Percentiles rank a stretch among this genome's conserved stretches.
Evolutionary conservation across 140 eudicot species (phyloP).

Genomic region (Oenanthe javanica): DNA sequence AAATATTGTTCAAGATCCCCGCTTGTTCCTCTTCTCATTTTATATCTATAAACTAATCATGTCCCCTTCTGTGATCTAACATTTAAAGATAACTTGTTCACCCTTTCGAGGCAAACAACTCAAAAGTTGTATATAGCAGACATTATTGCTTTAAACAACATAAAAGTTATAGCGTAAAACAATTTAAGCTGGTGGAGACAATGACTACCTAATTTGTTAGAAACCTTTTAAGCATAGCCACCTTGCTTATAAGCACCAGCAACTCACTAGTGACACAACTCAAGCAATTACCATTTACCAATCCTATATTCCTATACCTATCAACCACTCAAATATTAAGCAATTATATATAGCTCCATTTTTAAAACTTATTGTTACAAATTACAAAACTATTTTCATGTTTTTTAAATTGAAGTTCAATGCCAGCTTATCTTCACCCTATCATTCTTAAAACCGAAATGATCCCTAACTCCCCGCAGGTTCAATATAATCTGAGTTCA

Average conservation of each 20-base stretch:
- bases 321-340: background rate
- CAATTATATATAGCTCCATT: background rate
- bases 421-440: background rate
- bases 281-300: background rate
- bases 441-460: background rate
- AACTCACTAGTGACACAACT: background rate
- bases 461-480: background rate
- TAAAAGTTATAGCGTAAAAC: background rate
- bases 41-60: background rate
- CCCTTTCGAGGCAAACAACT: too few species aligned
- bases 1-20: background rate
- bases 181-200: background rate
- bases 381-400: background rate
- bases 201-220: background rate
- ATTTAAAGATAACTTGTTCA: too few species aligned
- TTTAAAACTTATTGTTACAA: background rate
- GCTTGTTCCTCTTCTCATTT: background rate
- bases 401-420: background rate
- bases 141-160: background rate
- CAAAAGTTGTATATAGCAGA: too few species aligned
- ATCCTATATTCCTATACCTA: background rate
- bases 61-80: too few species aligned
- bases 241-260: background rate
- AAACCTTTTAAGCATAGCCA: background rate
- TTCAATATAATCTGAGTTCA: background rate